These are phyloP conservation scores for Berberis vulgaris DNA, from an alignment of 164 flowering plant genomes.

Conservation along the genomic window DNA sequence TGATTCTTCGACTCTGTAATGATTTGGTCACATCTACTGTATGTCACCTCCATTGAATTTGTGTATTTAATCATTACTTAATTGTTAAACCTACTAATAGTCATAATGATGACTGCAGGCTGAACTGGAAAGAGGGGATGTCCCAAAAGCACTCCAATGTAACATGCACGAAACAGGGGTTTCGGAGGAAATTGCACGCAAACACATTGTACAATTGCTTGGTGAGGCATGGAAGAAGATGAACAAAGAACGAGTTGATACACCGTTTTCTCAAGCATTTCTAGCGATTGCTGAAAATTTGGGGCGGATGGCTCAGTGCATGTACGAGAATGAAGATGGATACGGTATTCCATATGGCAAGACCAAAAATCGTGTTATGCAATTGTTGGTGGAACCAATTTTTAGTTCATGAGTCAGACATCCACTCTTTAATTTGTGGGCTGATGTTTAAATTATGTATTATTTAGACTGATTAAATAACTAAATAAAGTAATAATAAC, in stretches of 20 bases:
- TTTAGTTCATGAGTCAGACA: too few species aligned
- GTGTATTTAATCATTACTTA: background rate
- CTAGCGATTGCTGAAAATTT: background rate
- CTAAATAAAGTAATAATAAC: too few species aligned
- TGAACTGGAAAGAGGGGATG: background rate
- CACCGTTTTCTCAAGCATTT: background rate
- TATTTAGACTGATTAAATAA: too few species aligned
- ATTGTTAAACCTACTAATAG: background rate
- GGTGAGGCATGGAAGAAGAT: conserved; percentile 3
- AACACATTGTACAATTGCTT: background rate
- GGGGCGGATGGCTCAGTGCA: background rate
- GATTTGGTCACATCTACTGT: conserved; percentile 37
- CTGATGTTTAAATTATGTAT: too few species aligned
- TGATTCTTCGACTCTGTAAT: conserved; percentile 27
- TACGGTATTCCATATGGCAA: background rate
- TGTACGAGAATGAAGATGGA: conserved; percentile 4
- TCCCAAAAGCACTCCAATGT: conserved; percentile 1
- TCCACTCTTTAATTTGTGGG: too few species aligned
- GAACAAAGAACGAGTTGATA: background rate
- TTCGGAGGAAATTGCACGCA: conserved; percentile 1
- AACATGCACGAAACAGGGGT: background rate
- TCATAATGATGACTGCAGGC: background rate
- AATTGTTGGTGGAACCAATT: conserved; percentile 3
- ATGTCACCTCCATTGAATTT: background rate
- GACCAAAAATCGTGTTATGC: background rate